Conservation (phyloP, 1,284 basidiomycete genomes). For the Fomes fomentarius region DNA sequence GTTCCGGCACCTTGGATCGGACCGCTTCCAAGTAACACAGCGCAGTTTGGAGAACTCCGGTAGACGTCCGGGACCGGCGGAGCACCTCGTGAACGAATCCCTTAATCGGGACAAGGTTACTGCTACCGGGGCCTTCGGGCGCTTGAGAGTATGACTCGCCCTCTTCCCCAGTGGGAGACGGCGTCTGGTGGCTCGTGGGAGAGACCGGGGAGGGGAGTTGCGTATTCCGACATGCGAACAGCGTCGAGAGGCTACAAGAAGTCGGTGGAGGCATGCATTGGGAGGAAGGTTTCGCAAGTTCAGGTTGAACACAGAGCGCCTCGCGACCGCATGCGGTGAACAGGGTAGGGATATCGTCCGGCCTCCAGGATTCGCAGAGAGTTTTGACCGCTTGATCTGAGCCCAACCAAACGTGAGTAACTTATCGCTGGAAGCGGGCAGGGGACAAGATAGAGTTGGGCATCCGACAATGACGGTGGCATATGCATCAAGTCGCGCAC, state of each 20-base stretch:
- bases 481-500: constrained; percentile 7
- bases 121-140: constrained; percentile 24
- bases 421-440: constrained; percentile 17
- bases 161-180: constrained; percentile 25
- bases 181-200: constrained; percentile 41
- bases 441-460: constrained; percentile 18
- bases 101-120: constrained; percentile 59
- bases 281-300: constrained; percentile 24
- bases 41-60: constrained; percentile 74
- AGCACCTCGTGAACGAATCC: constrained; percentile 80
- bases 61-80: constrained; percentile 74
- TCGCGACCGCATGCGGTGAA: constrained; percentile 40
- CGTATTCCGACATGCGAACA: constrained; percentile 35
- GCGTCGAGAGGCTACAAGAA: constrained; percentile 24
- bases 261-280: constrained; percentile 6
- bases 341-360: constrained; percentile 66
- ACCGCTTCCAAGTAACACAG: constrained; percentile 80
- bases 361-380: constrained; percentile 74
- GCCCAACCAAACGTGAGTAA: constrained; percentile 7
- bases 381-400: constrained; percentile 78
- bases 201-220: constrained; percentile 54
- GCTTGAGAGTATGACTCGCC: constrained; percentile 23
- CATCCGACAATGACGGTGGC: constrained; percentile 9
- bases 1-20: constrained; percentile 62
- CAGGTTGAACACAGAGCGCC: constrained; percentile 18